A percentile compares a stretch with the other conserved stretches of the same genome.
These are phyloP conservation scores for Gyrodon lividus DNA, from an alignment of 768 basidiomycete species.

Conservation along the genomic window DNA sequence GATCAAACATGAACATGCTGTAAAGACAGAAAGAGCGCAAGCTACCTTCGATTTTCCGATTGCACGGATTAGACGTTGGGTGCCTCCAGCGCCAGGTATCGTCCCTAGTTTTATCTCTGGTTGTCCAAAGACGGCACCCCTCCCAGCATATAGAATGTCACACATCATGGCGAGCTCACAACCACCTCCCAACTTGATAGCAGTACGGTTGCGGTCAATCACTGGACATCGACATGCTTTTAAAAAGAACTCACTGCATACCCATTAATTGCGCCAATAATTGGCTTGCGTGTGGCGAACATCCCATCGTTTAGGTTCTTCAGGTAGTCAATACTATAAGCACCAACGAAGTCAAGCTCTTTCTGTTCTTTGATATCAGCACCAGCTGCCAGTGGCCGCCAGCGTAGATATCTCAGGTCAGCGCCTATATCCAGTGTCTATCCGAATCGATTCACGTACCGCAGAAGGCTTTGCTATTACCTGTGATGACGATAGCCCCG, in stretches of 20 bases:
- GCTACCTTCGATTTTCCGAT: conserved; percentile 73
- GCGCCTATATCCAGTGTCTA: neutral
- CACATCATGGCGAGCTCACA: conserved; percentile 96
- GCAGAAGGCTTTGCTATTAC: conserved; percentile 78
- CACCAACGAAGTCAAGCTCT: conserved; percentile 61
- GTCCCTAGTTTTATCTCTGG: conserved; percentile 95
- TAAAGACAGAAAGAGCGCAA: neutral
- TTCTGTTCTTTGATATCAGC: conserved; percentile 99
- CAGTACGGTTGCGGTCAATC: neutral
- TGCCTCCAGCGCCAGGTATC: conserved; percentile 93
- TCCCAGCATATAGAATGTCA: conserved; percentile 89
- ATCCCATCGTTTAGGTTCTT: conserved; percentile 43
- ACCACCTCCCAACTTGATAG: conserved; percentile 85
- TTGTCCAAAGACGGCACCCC: conserved; percentile 87
- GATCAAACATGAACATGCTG: neutral
- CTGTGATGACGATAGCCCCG: conserved; percentile 89
- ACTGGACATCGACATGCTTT: neutral
- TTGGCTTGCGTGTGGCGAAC: conserved; percentile 71
- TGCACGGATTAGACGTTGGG: conserved; percentile 80
- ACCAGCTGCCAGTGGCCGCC: conserved; percentile 58
- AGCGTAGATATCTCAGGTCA: conserved; percentile 22
- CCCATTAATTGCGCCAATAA: conserved; percentile 92
- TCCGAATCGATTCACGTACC: conserved; percentile 7
- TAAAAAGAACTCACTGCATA: conserved; percentile 60
- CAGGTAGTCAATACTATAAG: conserved; percentile 47